Base-by-base conservation (phyloP, 2,329 filamentous ascomycete species). In the Madurella mycetomatis region DNA sequence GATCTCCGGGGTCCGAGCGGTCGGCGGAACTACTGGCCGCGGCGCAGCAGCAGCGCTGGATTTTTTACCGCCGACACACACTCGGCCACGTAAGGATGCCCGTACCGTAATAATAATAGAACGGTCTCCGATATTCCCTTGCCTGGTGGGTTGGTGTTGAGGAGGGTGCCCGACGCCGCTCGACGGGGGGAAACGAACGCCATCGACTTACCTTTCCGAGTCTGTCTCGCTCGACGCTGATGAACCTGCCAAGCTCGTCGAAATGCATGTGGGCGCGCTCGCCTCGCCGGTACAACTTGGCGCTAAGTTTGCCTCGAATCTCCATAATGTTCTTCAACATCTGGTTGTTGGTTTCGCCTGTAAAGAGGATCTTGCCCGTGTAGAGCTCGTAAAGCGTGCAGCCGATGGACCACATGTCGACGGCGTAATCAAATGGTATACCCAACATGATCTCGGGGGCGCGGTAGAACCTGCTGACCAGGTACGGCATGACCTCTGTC, bases 251-350 rank as follows among this genome's bases (percentile, higher is more conserved):
- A 72, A 87, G 78, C 53, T 91, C 87, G 67, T 95, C 89, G 70
- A 96, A 96, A 71, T 96, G 89, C 66, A 86, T 76, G 41, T 81
- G 79, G 13, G 86, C 84, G 57, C 95, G 80, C 60, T 90, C 80
- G 2, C 92, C 90, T 49, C 88, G 87, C 64, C 90, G 90, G 65
- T 96, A 85, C 58, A 96, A 78, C 71, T 96, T 96, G 45, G 88
- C 84, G 31, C 90, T 92, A 59, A 96, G 86, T 71, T 92, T 95
- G 65, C 94, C 94, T 46, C 95, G 86, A 64, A 92, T 91, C 69
- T 99, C 92, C 85, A 96, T 95, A 64, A 99, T 96, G 17, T 88
- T 86, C 60, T 90, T 88, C 56, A 99, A 82, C 94, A 99, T 99
- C 74, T 96, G 91, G 68, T 99, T 99, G 76, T 99, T 99, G 73